These are phyloP conservation scores for Boletus tylopilopsis DNA, from an alignment of 768 basidiomycete genomes.

Conservation along the genomic window DNA sequence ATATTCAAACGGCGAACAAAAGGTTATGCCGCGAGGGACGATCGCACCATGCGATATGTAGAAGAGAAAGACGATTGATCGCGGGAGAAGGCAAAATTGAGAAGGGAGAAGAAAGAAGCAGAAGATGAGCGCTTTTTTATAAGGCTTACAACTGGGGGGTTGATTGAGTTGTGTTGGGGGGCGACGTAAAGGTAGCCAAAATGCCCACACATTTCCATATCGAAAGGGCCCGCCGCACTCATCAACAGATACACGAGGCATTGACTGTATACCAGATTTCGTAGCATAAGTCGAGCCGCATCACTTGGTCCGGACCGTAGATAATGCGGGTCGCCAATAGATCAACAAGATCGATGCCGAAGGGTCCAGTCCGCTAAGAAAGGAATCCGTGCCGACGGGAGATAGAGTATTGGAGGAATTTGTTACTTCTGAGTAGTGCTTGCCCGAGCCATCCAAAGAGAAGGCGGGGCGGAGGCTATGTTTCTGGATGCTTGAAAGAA, in stretches of 20 bases:
- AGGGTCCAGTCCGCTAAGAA: background rate
- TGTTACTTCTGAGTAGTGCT: slow-evolving; percentile 3
- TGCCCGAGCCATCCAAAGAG: slow-evolving; percentile 1
- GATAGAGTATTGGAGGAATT: background rate
- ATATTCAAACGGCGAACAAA: background rate
- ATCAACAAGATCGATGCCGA: background rate
- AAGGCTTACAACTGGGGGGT: background rate
- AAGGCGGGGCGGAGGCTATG: background rate
- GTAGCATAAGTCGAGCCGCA: slow-evolving; percentile 1
- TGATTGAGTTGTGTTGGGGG: slow-evolving; percentile 1
- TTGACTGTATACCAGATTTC: slow-evolving; percentile 6
- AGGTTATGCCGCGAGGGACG: background rate
- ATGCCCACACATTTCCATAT: slow-evolving; percentile 17
- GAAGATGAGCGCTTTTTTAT: slow-evolving; percentile 2
- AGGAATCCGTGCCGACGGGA: slow-evolving; percentile 2
- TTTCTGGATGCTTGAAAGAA: slow-evolving; percentile 6
- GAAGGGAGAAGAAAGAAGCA: background rate
- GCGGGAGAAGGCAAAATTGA: background rate
- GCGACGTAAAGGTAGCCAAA: slow-evolving; percentile 14
- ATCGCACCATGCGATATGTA: background rate
- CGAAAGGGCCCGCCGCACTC: slow-evolving; percentile 12
- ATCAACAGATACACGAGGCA: slow-evolving; percentile 26
- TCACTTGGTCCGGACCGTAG: background rate
- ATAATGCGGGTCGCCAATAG: slow-evolving; percentile 4
- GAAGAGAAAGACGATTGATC: background rate